These are phyloP conservation scores for Leccinellum rugosiceps DNA, from an alignment of 768 basidiomycete genomes.

Conservation along the genomic window DNA sequence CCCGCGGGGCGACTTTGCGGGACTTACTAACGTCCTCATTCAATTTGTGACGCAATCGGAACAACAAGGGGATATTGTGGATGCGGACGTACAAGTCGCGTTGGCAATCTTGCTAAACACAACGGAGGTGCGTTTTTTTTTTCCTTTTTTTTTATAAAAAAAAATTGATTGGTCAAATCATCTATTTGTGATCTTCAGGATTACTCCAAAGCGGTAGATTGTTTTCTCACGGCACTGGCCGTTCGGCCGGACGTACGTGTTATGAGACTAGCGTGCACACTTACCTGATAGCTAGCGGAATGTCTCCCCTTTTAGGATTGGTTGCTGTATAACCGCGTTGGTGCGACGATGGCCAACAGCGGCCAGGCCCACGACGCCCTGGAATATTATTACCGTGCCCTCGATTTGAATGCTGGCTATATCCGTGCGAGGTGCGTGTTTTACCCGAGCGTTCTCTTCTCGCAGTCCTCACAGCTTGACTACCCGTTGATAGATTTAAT, in stretches of 20 bases:
- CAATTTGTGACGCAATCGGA: slow-evolving; percentile 63
- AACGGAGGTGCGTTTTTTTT: slow-evolving; percentile 60
- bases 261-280: not conserved
- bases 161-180: not conserved
- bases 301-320: slow-evolving; percentile 59
- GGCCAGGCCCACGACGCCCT: slow-evolving; percentile 78
- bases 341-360: slow-evolving; percentile 92
- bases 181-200: slow-evolving; percentile 49
- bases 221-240: slow-evolving; percentile 84
- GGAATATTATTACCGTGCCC: slow-evolving; percentile 79
- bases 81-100: slow-evolving; percentile 94
- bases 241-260: slow-evolving; percentile 77
- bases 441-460: not conserved
- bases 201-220: slow-evolving; percentile 89
- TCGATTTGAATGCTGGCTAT: slow-evolving; percentile 85
- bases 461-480: not conserved
- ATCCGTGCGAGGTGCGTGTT: slow-evolving; percentile 74
- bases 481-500: slow-evolving; percentile 64
- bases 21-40: slow-evolving; percentile 76
- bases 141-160: not conserved
- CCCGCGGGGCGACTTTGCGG: slow-evolving; percentile 35
- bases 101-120: slow-evolving; percentile 91
- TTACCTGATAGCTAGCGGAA: slow-evolving; percentile 1
- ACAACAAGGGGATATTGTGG: slow-evolving; percentile 53
- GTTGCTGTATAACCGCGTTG: slow-evolving; percentile 89